phyloP scores from a whole-genome alignment of 441 rosid genomes.

The Mallotus repandus region DNA sequence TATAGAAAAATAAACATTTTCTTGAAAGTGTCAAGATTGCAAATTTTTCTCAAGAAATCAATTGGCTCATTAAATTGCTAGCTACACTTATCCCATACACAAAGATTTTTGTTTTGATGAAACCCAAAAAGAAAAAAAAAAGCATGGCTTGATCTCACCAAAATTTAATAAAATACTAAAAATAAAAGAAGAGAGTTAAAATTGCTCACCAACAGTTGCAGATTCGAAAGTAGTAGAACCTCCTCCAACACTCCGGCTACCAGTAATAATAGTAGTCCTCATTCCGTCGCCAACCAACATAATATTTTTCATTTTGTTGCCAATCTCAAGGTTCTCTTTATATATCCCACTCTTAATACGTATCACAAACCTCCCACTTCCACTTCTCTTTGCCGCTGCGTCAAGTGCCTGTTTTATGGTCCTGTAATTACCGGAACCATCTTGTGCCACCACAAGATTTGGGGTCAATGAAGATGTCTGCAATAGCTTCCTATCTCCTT shows the following conservation, averaged over 20 bases:
- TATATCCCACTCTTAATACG: slow-evolving; percentile 69
- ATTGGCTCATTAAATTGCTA: too few relatives aligned
- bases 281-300: slow-evolving; percentile 79
- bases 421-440: slow-evolving; percentile 58
- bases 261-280: slow-evolving; percentile 61
- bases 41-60: background rate
- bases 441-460: slow-evolving; percentile 73
- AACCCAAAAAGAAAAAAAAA: too few relatives aligned
- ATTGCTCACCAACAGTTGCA: slow-evolving; percentile 69
- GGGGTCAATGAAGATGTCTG: slow-evolving; percentile 36
- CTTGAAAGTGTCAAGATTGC: background rate
- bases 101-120: too few relatives aligned
- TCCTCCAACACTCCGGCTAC: slow-evolving; percentile 64
- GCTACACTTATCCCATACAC: background rate
- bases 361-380: slow-evolving; percentile 65
- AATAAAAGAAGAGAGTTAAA: background rate
- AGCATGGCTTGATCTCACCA: too few relatives aligned
- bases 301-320: slow-evolving; percentile 47
- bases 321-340: slow-evolving; percentile 62
- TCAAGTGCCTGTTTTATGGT: slow-evolving; percentile 65
- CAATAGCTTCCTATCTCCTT: slow-evolving; percentile 62
- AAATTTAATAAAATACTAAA: background rate
- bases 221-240: slow-evolving; percentile 83
- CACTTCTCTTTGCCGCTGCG: slow-evolving; percentile 53
- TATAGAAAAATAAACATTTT: background rate